phyloP scores from a whole-genome alignment of 768 basidiomycete species.

The Sarcomyxa edulis region DNA sequence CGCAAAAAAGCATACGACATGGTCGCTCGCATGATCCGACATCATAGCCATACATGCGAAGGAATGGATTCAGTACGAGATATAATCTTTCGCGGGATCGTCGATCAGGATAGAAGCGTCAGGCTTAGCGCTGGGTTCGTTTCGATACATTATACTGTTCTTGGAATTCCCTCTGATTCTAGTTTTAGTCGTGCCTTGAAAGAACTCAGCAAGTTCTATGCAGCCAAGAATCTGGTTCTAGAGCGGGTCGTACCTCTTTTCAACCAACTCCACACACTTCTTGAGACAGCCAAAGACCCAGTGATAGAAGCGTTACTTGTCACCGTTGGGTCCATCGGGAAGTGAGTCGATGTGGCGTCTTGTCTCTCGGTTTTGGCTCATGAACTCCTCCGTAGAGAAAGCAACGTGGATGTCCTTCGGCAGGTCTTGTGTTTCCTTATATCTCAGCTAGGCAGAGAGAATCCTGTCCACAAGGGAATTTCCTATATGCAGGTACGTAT shows the following conservation, averaged over 20 bases:
- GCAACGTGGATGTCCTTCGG: conserved; percentile 48
- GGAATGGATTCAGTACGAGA: conserved; percentile 26
- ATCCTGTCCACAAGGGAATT: conserved; percentile 63
- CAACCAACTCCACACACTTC: conserved; percentile 38
- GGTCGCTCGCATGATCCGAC: conserved; percentile 35
- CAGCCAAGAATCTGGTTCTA: conserved; percentile 24
- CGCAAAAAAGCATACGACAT: conserved; percentile 37
- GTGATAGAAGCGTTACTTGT: conserved; percentile 63
- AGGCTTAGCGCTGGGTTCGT: conserved; percentile 68
- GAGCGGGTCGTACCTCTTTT: conserved; percentile 35
- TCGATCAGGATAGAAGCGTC: conserved; percentile 50
- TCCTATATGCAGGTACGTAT: conserved; percentile 63
- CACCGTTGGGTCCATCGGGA: conserved; percentile 53
- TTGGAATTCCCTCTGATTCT: conserved; percentile 4
- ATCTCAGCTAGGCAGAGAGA: conserved; percentile 60
- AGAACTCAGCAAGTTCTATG: conserved; percentile 40
- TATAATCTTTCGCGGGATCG: conserved; percentile 43
- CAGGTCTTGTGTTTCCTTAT: conserved; percentile 59
- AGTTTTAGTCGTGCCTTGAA: conserved; percentile 40
- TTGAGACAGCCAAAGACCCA: conserved; percentile 39
- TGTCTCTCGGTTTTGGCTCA: conserved; percentile 1
- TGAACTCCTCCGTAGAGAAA: conserved; percentile 27
- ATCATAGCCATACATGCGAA: conserved; percentile 30
- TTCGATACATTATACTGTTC: neutral
- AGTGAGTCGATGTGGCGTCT: conserved; percentile 19